Evolutionary conservation across 805 yeast genomes (phyloP), one percentile per base, ranked within the genome.

Genomic region (Blastobotrys americana): DNA sequence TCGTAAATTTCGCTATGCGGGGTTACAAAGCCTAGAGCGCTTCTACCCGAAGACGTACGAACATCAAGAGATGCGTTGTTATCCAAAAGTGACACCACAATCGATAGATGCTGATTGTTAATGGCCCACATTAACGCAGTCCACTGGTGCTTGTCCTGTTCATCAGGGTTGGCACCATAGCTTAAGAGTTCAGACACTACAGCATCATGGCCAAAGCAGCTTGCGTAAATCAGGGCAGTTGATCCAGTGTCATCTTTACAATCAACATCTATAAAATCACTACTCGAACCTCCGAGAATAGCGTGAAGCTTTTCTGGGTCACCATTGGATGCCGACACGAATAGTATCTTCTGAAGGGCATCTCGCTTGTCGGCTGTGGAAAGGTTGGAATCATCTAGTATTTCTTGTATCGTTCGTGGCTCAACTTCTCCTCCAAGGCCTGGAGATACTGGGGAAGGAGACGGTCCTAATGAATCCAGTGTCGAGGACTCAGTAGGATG

Each of bases 111-210:
- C 43, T 78, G 74, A 52, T 80, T 70, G 53, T 79, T 74, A 2
- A 85, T 77, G 0, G 94, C 89, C 95, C 95, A 86, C 93, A 84
- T 85, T 37, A 84, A 61, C 8, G 96, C 63, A 4, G 73, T 63
- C 72, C 72, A 69, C 39, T 61, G 64, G 43, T 58, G 57, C 34
- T 58, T 57, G 52, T 68, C 73, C 43, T 58, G 64, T 17, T 45
- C 44, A 41, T 69, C 60, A 2, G 64, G 60, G 15, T 58, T 46
- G 1, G 73, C 73, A 4, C 64, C 67, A 21, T 46, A 55, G 9
- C 59, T 53, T 31, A 69, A 53, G 37, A 69, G 56, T 42, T 55
- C 63, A 15, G 53, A 43, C 4, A 66, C 72, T 2, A 58, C 57
- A 9, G 50, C 54, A 41, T 56, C 64, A 46, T 66, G 64, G 23